Evolutionary conservation across 2,329 filamentous ascomycete species (phyloP).

Genomic region (Penicillium sp.): DNA sequence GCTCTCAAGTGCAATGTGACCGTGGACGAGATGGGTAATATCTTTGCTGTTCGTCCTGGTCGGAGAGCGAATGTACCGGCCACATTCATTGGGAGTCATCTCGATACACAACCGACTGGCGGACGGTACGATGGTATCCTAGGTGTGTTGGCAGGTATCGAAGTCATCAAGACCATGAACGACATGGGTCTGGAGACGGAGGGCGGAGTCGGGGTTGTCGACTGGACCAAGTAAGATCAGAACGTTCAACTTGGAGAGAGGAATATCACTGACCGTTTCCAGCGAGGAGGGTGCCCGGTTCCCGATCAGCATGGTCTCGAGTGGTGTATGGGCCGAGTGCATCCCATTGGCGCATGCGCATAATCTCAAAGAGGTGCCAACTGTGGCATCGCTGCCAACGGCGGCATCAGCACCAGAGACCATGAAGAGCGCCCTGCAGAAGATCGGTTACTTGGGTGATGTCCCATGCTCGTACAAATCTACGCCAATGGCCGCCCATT

Average conservation of each 20-base stretch:
- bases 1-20: slow-evolving; percentile 58
- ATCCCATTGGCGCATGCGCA: slow-evolving; percentile 57
- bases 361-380: slow-evolving; percentile 52
- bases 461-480: slow-evolving; percentile 48
- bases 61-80: slow-evolving; percentile 49
- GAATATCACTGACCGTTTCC: slow-evolving; percentile 8
- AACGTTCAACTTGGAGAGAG: neutral
- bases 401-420: slow-evolving; percentile 50
- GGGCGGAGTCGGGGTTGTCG: slow-evolving; percentile 64
- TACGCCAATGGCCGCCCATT: slow-evolving; percentile 62
- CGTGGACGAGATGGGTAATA: slow-evolving; percentile 70
- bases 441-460: slow-evolving; percentile 60
- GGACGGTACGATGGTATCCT: slow-evolving; percentile 55
- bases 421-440: slow-evolving; percentile 59
- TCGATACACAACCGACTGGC: slow-evolving; percentile 54
- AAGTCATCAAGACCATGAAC: slow-evolving; percentile 60
- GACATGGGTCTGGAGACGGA: slow-evolving; percentile 61
- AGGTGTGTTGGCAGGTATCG: slow-evolving; percentile 63
- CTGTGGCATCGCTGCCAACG: slow-evolving; percentile 35
- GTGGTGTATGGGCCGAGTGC: slow-evolving; percentile 62
- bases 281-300: slow-evolving; percentile 74
- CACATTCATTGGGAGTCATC: slow-evolving; percentile 62
- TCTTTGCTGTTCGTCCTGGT: slow-evolving; percentile 64
- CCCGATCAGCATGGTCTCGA: slow-evolving; percentile 61
- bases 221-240: slow-evolving; percentile 37